Conservation (phyloP, 768 basidiomycete species). For the Amanita thiersii region DNA sequence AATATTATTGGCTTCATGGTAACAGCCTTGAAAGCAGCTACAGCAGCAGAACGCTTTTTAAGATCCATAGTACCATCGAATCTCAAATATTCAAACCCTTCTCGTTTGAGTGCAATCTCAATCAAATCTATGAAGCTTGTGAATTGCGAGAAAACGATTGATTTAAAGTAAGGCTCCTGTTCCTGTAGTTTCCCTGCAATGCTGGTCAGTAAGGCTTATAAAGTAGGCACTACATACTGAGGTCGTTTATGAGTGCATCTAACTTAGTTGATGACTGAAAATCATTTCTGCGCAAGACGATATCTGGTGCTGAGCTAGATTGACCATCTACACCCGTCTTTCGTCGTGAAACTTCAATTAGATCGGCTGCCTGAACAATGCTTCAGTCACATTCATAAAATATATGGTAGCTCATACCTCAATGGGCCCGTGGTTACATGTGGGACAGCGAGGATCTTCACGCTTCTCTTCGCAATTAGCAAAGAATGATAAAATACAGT, state of each 20-base stretch:
- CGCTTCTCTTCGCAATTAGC: conserved; percentile 59
- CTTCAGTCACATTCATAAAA: neutral
- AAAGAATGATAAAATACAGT: conserved; percentile 76
- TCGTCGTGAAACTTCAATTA: conserved; percentile 53
- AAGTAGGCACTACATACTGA: conserved; percentile 36
- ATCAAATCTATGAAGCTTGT: conserved; percentile 85
- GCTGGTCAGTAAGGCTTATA: neutral
- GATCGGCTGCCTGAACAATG: conserved; percentile 39
- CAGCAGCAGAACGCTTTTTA: conserved; percentile 66
- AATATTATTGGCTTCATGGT: conserved; percentile 69
- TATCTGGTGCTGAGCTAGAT: conserved; percentile 29
- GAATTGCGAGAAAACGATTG: conserved; percentile 87
- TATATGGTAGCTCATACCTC: conserved; percentile 27
- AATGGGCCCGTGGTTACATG: conserved; percentile 65
- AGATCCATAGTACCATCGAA: conserved; percentile 94
- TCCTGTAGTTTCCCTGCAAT: conserved; percentile 48
- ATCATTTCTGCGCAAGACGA: conserved; percentile 69
- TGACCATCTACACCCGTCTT: conserved; percentile 20
- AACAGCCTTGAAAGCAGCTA: conserved; percentile 68
- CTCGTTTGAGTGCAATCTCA: conserved; percentile 59
- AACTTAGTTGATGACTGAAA: conserved; percentile 90
- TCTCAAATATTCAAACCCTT: conserved; percentile 60
- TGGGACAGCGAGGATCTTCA: conserved; percentile 72
- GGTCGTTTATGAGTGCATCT: conserved; percentile 67
- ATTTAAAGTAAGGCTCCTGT: conserved; percentile 72